Evolutionary conservation across 1,284 basidiomycete genomes (phyloP).

Genomic region (Gomphus bonarii): DNA sequence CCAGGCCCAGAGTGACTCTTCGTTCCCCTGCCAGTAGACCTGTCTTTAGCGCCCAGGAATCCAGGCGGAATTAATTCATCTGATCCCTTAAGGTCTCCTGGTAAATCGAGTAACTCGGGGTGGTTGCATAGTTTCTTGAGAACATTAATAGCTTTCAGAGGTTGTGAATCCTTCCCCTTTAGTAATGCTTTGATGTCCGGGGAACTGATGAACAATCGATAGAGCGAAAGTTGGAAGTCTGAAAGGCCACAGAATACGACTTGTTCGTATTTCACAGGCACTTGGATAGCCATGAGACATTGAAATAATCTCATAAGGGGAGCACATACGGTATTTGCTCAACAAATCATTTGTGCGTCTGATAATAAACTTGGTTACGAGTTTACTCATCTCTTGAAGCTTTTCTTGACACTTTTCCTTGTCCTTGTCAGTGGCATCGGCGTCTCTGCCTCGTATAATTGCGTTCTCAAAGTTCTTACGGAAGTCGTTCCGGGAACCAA

Average conservation of each 20-base stretch:
- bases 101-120: conserved; percentile 85
- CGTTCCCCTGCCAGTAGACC: conserved; percentile 19
- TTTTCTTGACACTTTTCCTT: conserved; percentile 85
- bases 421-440: conserved; percentile 76
- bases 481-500: conserved; percentile 89
- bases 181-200: conserved; percentile 90
- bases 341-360: conserved; percentile 93
- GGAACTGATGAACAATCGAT: conserved; percentile 89
- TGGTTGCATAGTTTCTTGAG: conserved; percentile 98
- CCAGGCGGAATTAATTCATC: conserved; percentile 80
- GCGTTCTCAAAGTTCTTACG: conserved; percentile 93
- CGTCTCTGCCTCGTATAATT: conserved; percentile 90
- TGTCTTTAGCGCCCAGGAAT: conserved; percentile 49
- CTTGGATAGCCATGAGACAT: conserved; percentile 29
- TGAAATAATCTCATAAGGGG: not conserved
- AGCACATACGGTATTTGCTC: conserved; percentile 84
- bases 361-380: conserved; percentile 96
- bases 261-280: conserved; percentile 98
- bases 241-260: conserved; percentile 95
- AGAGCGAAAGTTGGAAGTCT: conserved; percentile 81
- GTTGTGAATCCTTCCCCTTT: conserved; percentile 87
- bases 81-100: conserved; percentile 79
- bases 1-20: conserved; percentile 25
- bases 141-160: conserved; percentile 94
- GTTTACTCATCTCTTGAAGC: conserved; percentile 83